Conservation (phyloP, 2,329 filamentous ascomycete genomes). For the Xylaria multiplex region DNA sequence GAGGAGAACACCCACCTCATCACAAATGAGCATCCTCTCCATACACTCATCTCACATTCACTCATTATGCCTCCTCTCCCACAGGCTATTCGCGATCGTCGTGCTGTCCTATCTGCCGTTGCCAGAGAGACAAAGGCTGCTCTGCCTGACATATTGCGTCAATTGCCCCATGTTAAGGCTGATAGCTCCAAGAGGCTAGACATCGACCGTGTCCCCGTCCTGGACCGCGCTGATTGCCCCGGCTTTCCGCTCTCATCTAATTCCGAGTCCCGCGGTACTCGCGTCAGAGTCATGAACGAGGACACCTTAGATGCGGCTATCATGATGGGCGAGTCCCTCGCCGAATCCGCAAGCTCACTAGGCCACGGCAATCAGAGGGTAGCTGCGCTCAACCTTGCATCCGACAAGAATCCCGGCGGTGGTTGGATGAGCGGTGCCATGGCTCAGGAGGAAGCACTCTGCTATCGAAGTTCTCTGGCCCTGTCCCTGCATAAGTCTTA, state of each 20-base stretch:
- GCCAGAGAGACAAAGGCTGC: conserved; percentile 59
- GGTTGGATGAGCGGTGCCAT: conserved; percentile 63
- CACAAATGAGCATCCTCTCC: not conserved
- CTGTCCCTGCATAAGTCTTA: conserved; percentile 47
- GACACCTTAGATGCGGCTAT: conserved; percentile 69
- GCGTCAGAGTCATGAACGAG: conserved; percentile 62
- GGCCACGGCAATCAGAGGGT: conserved; percentile 47
- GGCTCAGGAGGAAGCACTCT: conserved; percentile 70
- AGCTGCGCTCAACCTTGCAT: conserved; percentile 67
- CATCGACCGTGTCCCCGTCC: conserved; percentile 51
- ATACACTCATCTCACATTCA: not conserved
- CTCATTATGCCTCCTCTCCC: conserved; percentile 29
- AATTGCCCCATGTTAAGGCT: conserved; percentile 55
- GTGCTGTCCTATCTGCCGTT: conserved; percentile 51
- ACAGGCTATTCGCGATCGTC: conserved; percentile 28
- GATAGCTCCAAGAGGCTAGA: conserved; percentile 53
- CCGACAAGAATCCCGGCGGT: conserved; percentile 60
- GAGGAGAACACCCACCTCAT: not conserved
- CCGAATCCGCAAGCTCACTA: not conserved
- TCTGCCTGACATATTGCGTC: conserved; percentile 58
- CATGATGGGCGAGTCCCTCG: conserved; percentile 44
- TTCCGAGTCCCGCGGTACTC: conserved; percentile 25
- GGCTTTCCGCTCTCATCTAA: conserved; percentile 42
- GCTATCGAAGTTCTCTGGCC: conserved; percentile 61
- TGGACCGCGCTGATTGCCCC: conserved; percentile 58